phyloP scores from a whole-genome alignment of 1,284 basidiomycete species.

The Amylostereum chailletii region DNA sequence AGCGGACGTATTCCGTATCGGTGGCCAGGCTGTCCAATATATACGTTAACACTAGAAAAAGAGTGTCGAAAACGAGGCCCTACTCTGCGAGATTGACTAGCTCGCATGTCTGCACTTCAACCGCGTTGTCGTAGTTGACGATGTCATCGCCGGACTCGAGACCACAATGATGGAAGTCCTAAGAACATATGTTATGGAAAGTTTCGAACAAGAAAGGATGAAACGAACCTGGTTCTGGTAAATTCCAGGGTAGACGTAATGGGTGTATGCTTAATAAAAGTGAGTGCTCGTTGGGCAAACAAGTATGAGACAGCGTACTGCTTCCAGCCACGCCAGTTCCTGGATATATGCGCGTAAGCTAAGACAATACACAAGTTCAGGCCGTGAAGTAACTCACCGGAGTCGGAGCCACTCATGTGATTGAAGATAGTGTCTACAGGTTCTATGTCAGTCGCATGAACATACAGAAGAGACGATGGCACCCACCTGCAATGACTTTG shows the following conservation, averaged over 20 bases:
- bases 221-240: conserved; percentile 27
- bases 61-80: background rate
- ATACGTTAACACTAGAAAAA: background rate
- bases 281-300: too few relatives aligned
- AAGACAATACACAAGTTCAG: background rate
- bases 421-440: conserved; percentile 51
- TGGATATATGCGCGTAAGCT: conserved; percentile 11
- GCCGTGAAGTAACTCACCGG: conserved; percentile 2
- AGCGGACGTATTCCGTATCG: conserved; percentile 52
- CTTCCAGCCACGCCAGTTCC: conserved; percentile 43
- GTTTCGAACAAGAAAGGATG: background rate
- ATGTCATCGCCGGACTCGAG: conserved; percentile 44
- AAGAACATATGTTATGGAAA: background rate
- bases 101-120: conserved; percentile 55
- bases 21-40: conserved; percentile 38
- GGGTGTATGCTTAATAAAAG: conserved; percentile 30
- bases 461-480: background rate
- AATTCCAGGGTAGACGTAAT: conserved; percentile 51
- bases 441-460: background rate
- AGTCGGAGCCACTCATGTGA: conserved; percentile 47
- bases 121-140: conserved; percentile 40
- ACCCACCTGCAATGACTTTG: conserved; percentile 44
- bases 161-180: conserved; percentile 62
- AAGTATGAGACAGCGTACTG: background rate
- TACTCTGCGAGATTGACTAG: conserved; percentile 50